Percentiles rank a stretch among this genome's conserved stretches.
phyloP scores from a whole-genome alignment of 1,139 yeast species.

The Arxiozyma heterogenica region DNA sequence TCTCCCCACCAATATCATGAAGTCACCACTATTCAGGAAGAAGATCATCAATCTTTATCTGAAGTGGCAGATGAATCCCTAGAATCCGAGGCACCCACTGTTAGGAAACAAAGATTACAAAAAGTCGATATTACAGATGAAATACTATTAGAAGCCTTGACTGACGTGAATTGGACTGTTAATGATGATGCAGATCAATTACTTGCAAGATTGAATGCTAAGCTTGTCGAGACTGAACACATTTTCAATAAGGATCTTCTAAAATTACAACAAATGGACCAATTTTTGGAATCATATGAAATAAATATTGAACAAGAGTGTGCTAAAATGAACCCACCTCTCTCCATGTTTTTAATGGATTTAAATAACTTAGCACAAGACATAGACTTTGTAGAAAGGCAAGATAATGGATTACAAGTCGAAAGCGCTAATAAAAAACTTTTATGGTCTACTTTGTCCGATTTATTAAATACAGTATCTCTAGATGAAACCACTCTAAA shows the following conservation, averaged over 20 bases:
- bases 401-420: conserved; percentile 77
- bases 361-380: conserved; percentile 56
- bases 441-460: conserved; percentile 59
- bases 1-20: conserved; percentile 23
- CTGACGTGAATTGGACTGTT: conserved; percentile 66
- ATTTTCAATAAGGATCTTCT: conserved; percentile 38
- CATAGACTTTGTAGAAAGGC: conserved; percentile 60
- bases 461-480: conserved; percentile 60
- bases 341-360: conserved; percentile 51
- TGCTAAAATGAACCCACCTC: conserved; percentile 48
- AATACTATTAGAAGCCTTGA: conserved; percentile 41
- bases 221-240: conserved; percentile 42
- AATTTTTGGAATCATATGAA: conserved; percentile 38
- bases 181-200: conserved; percentile 53
- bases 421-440: conserved; percentile 72
- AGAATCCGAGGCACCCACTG: neutral
- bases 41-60: conserved; percentile 8
- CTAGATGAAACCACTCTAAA: conserved; percentile 49
- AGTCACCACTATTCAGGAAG: conserved; percentile 29
- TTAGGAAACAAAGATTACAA: neutral
- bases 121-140: conserved; percentile 16
- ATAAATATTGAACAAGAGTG: conserved; percentile 46
- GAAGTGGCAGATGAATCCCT: conserved; percentile 1
- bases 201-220: conserved; percentile 47
- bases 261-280: conserved; percentile 34